Evolutionary conservation across 306 rosid species (phyloP).

Genomic region (Astragalus glycyphyllos): DNA sequence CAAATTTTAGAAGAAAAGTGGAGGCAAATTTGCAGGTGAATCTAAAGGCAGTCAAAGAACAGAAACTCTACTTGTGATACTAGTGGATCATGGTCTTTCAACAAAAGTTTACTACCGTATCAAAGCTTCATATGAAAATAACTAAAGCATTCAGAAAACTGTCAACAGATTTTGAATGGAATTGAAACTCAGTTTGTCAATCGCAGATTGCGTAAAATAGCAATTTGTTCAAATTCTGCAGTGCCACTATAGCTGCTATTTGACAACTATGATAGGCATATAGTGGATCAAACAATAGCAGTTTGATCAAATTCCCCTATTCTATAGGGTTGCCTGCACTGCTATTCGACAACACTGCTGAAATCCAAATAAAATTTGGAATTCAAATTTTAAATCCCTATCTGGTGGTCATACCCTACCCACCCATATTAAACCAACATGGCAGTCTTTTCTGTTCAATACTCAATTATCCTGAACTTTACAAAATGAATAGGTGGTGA

Average conservation of each 20-base stretch:
- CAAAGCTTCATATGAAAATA: neutral
- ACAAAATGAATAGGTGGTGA: too few relatives aligned
- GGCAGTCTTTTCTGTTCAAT: neutral
- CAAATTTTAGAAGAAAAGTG: too few relatives aligned
- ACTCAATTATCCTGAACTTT: neutral
- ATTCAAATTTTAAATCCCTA: constrained; percentile 7
- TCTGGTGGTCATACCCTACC: neutral
- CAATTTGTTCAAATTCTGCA: too few relatives aligned
- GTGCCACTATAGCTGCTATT: too few relatives aligned
- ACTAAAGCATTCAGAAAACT: neutral
- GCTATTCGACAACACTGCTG: too few relatives aligned
- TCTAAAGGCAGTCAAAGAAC: constrained; percentile 5
- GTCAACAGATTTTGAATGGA: neutral
- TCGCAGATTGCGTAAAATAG: too few relatives aligned
- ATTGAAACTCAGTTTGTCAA: neutral
- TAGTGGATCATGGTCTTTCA: constrained; percentile 2
- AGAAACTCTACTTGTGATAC: neutral
- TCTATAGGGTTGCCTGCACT: too few relatives aligned
- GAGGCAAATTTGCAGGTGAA: neutral
- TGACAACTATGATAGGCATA: too few relatives aligned
- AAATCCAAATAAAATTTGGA: neutral
- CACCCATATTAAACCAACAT: neutral
- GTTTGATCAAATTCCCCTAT: too few relatives aligned
- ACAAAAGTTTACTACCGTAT: neutral
- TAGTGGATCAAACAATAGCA: too few relatives aligned